Evolutionary conservation across 2,329 filamentous ascomycete genomes (phyloP).

Genomic region (Fusarium sp.): DNA sequence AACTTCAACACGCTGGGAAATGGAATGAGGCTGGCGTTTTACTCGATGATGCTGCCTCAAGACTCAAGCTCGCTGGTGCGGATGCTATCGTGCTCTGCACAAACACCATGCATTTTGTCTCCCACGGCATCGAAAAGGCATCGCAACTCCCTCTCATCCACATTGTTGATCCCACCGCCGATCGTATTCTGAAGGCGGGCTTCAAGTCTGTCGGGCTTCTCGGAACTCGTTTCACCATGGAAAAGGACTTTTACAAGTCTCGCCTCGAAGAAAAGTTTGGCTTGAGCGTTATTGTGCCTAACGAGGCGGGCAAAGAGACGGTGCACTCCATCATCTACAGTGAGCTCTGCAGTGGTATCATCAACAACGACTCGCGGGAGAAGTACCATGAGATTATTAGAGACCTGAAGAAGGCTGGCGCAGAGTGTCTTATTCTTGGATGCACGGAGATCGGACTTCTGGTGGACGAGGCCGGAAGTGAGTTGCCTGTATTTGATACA

Average conservation of each 20-base stretch:
- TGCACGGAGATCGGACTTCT: slow-evolving; percentile 43
- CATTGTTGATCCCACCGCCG: slow-evolving; percentile 41
- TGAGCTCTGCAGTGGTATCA: slow-evolving; percentile 38
- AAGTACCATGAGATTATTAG: slow-evolving; percentile 22
- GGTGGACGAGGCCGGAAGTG: slow-evolving; percentile 15
- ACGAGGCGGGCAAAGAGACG: neutral
- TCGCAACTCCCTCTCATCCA: slow-evolving; percentile 37
- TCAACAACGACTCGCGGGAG: slow-evolving; percentile 23
- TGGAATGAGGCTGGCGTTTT: slow-evolving; percentile 30
- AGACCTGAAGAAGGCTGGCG: slow-evolving; percentile 19
- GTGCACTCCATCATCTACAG: slow-evolving; percentile 38
- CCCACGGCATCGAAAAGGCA: slow-evolving; percentile 15
- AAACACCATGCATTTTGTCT: slow-evolving; percentile 43
- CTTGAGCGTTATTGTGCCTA: slow-evolving; percentile 20
- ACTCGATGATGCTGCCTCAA: slow-evolving; percentile 29
- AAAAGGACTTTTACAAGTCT: slow-evolving; percentile 38
- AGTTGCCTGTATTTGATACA: slow-evolving; percentile 41
- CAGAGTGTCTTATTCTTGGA: slow-evolving; percentile 41
- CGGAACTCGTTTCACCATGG: slow-evolving; percentile 42
- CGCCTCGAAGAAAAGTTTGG: slow-evolving; percentile 23
- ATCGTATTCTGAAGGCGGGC: slow-evolving; percentile 19
- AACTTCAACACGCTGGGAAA: slow-evolving; percentile 24
- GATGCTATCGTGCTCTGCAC: slow-evolving; percentile 41
- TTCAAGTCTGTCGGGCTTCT: slow-evolving; percentile 30
- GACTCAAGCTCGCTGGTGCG: slow-evolving; percentile 33